A percentile compares a stretch with the other conserved stretches of the same genome.
phyloP scores from a whole-genome alignment of 108 stramenopile species.

The Skeletonema grethae region DNA sequence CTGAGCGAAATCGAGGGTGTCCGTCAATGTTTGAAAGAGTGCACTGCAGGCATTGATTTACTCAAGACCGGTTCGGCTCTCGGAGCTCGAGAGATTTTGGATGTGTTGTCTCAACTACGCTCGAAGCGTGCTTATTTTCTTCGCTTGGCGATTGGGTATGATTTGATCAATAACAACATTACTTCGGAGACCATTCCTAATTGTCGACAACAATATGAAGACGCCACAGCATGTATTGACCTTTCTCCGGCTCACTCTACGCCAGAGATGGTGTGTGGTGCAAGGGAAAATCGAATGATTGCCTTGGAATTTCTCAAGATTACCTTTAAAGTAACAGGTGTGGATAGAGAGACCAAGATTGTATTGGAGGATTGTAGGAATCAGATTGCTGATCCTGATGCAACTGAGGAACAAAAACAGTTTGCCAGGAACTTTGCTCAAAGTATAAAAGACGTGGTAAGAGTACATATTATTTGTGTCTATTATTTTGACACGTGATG shows the following conservation, averaged over 20 bases:
- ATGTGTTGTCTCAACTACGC: neutral
- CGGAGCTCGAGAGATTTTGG: neutral
- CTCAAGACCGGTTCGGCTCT: neutral
- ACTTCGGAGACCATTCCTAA: neutral
- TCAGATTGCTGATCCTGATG: neutral
- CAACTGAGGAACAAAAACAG: neutral
- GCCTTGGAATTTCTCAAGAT: neutral
- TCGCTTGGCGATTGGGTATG: neutral
- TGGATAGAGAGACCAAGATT: neutral
- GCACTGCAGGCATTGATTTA: neutral
- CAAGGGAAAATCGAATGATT: neutral
- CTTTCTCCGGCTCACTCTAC: neutral
- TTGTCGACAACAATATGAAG: neutral
- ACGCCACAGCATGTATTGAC: neutral
- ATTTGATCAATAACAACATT: neutral
- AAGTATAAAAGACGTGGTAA: neutral
- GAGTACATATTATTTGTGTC: neutral
- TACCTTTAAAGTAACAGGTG: neutral
- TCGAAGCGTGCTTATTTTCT: neutral
- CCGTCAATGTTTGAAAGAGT: neutral
- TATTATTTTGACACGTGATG: no score
- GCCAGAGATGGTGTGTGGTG: neutral
- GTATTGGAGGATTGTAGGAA: neutral
- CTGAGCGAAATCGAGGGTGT: neutral
- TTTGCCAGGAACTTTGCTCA: neutral